Conservation (phyloP, 148 eudicot genomes). For the Heliamphora exappendiculata region DNA sequence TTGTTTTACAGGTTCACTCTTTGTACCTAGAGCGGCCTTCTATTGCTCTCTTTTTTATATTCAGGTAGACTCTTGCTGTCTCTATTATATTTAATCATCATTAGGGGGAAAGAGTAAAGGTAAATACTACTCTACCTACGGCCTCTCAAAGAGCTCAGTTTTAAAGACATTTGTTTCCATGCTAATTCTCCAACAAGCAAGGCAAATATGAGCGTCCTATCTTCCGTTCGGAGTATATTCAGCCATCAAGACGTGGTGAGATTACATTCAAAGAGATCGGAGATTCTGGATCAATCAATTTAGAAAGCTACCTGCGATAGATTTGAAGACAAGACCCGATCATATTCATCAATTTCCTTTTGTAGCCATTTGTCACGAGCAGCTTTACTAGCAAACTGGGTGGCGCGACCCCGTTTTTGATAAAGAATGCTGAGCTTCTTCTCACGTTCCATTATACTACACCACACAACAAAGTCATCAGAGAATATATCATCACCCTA, state of each 20-base stretch:
- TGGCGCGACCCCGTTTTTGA: conserved; percentile 96
- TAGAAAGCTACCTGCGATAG: conserved; percentile 49
- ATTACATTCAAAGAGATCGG: neutral
- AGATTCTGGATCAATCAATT: neutral
- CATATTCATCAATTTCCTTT: conserved; percentile 75
- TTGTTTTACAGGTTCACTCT: neutral
- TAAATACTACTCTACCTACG: neutral
- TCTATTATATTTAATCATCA: neutral
- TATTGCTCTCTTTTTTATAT: neutral
- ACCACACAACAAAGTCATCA: conserved; percentile 14
- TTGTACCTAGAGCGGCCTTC: neutral
- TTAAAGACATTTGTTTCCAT: neutral
- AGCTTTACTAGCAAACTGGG: conserved; percentile 84
- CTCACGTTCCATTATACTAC: conserved; percentile 89
- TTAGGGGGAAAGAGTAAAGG: neutral
- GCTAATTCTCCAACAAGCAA: neutral
- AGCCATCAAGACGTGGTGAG: conserved; percentile 2
- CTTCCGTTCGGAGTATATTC: neutral
- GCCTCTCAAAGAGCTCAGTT: neutral
- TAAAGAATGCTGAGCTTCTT: conserved; percentile 92
- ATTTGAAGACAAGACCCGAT: conserved; percentile 58
- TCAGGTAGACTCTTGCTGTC: neutral
- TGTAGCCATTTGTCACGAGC: conserved; percentile 92
- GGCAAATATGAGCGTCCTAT: neutral
- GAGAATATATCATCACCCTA: conserved; percentile 1